Percentiles rank a stretch among this genome's conserved stretches.
These are phyloP conservation scores for Pugionium dolabratum DNA, from an alignment of 345 rosid species.

Conservation along the genomic window DNA sequence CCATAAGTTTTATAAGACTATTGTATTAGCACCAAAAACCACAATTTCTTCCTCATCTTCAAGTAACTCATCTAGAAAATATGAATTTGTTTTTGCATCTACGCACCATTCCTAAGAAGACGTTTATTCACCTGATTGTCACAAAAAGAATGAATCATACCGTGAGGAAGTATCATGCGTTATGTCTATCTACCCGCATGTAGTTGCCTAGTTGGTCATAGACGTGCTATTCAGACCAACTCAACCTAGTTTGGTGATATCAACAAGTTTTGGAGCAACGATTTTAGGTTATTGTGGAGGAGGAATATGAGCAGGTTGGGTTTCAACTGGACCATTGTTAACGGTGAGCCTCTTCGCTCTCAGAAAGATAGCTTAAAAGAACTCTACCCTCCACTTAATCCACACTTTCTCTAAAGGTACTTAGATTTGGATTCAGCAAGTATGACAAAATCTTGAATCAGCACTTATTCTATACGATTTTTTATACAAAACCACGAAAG, in stretches of 20 bases:
- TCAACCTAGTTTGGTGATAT: constrained; percentile 50
- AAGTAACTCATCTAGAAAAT: not conserved
- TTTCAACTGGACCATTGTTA: constrained; percentile 38
- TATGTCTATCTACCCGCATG: constrained; percentile 71
- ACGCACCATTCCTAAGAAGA: too few relatives aligned
- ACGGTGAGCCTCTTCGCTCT: constrained; percentile 59
- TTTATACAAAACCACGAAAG: too few relatives aligned
- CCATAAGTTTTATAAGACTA: constrained; percentile 15
- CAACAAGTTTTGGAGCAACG: constrained; percentile 41
- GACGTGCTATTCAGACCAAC: constrained; percentile 67
- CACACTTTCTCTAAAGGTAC: too few relatives aligned
- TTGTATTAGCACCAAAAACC: too few relatives aligned
- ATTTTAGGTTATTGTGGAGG: constrained; percentile 37
- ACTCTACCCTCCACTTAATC: constrained; percentile 85
- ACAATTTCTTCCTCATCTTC: too few relatives aligned
- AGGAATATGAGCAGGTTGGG: constrained; percentile 37
- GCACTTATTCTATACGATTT: too few relatives aligned
- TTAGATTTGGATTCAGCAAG: too few relatives aligned
- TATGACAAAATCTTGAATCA: too few relatives aligned
- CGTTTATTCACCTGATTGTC: too few relatives aligned
- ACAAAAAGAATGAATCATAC: constrained; percentile 40
- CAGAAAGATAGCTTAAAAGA: constrained; percentile 82
- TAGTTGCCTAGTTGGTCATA: constrained; percentile 71
- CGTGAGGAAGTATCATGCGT: constrained; percentile 74
- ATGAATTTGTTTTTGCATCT: too few relatives aligned